Percentiles rank a stretch among this genome's conserved stretches.
Conservation (phyloP, 257 asterid genomes). For the Primulina huaijiensis region DNA sequence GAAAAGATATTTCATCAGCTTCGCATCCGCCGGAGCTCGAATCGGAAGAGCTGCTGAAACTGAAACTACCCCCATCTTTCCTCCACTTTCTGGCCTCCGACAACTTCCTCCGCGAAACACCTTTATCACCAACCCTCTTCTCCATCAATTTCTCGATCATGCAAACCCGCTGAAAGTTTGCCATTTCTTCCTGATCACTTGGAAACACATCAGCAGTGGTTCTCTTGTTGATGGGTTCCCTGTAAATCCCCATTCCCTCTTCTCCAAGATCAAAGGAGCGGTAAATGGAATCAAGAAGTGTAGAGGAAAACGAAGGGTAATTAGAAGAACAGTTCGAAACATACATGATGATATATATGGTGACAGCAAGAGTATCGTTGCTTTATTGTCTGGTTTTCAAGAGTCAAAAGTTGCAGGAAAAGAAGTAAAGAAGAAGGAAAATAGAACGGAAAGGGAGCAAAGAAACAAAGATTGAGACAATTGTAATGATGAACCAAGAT, state of each 20-base stretch:
- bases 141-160: conserved; percentile 94
- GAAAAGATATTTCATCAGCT: conserved; percentile 33
- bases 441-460: neutral
- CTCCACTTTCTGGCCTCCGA: conserved; percentile 28
- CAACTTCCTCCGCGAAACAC: conserved; percentile 39
- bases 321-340: neutral
- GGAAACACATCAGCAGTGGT: conserved; percentile 27
- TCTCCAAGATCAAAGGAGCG: conserved; percentile 50
- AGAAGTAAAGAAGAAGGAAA: conserved; percentile 21
- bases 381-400: conserved; percentile 49
- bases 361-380: conserved; percentile 23
- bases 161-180: conserved; percentile 55
- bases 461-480: neutral
- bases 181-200: conserved; percentile 47
- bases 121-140: conserved; percentile 48
- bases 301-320: conserved; percentile 58
- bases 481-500: neutral
- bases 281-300: conserved; percentile 57
- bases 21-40: conserved; percentile 57
- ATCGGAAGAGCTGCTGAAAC: conserved; percentile 66
- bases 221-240: conserved; percentile 46
- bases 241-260: conserved; percentile 16
- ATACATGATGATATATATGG: neutral
- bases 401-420: conserved; percentile 56
- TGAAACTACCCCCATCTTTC: conserved; percentile 47